phyloP scores from a whole-genome alignment of 306 rosid species.

The Benincasa hispida region DNA sequence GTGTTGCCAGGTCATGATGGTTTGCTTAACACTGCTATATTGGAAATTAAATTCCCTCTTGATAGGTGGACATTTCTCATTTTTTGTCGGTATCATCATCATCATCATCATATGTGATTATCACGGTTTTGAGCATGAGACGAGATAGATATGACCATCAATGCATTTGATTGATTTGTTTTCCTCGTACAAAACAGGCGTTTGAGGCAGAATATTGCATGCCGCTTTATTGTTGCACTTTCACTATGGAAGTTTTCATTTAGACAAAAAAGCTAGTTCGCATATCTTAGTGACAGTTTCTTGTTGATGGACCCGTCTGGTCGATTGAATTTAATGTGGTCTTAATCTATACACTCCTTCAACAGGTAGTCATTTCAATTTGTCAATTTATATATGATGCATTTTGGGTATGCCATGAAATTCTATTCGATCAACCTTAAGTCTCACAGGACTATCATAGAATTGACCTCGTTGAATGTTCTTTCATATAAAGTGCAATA shows the following conservation, averaged over 20 bases:
- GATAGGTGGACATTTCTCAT: background rate
- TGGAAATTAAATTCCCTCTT: background rate
- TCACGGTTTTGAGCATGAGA: background rate
- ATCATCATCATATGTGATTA: background rate
- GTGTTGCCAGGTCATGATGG: conserved; percentile 18
- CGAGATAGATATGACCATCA: background rate
- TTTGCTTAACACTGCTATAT: conserved; percentile 10
- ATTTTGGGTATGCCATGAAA: background rate
- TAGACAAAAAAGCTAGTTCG: background rate
- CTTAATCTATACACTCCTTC: background rate
- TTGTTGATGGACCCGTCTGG: conserved; percentile 2
- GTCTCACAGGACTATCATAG: background rate
- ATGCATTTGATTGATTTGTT: background rate
- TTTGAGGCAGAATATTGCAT: background rate
- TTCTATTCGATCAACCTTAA: background rate
- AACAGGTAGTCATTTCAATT: background rate
- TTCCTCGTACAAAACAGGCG: background rate
- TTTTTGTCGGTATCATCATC: background rate
- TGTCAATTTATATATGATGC: background rate
- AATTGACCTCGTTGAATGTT: background rate
- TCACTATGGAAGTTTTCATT: background rate
- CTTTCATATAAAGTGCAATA: background rate
- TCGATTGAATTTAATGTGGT: background rate
- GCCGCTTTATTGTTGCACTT: background rate
- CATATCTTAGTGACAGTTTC: background rate